Evolutionary conservation across 2,329 filamentous ascomycete species (phyloP).

Genomic region (Seiridium unicorne): DNA sequence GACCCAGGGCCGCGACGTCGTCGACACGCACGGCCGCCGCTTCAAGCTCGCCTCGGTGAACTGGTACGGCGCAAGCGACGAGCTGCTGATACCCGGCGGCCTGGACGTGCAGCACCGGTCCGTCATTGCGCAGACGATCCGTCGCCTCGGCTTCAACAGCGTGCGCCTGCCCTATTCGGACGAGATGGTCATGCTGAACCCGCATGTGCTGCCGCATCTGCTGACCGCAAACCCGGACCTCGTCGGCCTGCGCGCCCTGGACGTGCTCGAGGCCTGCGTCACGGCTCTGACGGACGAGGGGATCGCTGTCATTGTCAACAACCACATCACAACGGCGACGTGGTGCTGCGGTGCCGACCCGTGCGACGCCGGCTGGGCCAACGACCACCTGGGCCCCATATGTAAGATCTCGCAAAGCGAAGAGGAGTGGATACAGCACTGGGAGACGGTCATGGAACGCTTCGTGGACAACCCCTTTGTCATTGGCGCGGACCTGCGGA

Average conservation of each 20-base stretch:
- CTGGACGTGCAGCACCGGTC: conserved; percentile 62
- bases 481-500: conserved; percentile 65
- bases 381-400: conserved; percentile 58
- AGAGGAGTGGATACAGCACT: conserved; percentile 64
- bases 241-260: conserved; percentile 53
- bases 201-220: conserved; percentile 46
- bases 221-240: conserved; percentile 61
- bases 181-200: conserved; percentile 63
- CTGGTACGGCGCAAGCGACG: conserved; percentile 70
- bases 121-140: conserved; percentile 59
- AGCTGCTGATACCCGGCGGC: conserved; percentile 62
- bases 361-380: conserved; percentile 66
- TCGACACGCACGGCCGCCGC: conserved; percentile 54
- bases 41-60: conserved; percentile 66
- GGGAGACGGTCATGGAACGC: conserved; percentile 62
- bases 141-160: conserved; percentile 65
- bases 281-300: conserved; percentile 59
- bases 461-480: conserved; percentile 59
- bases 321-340: conserved; percentile 67
- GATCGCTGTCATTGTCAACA: conserved; percentile 65
- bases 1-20: conserved; percentile 58
- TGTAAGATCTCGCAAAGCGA: conserved; percentile 64
- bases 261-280: conserved; percentile 59
- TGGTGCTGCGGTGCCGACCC: conserved; percentile 70
- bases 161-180: conserved; percentile 68